Base-by-base conservation (phyloP, 208 protist species). In the Trichomonas vaginalis region DNA sequence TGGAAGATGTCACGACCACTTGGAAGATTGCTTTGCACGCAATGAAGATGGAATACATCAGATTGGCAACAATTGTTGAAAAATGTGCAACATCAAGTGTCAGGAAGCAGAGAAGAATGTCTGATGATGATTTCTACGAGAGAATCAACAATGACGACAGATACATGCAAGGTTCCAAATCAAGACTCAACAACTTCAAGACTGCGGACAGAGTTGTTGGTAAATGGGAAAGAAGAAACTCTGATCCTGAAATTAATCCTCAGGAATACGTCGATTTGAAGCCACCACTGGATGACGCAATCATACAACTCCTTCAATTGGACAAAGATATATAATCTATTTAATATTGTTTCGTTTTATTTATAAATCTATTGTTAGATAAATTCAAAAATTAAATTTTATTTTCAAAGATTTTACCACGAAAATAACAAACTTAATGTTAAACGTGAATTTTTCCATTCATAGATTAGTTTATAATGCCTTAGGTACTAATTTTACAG, bases 221-320 rank as follows among this genome's bases (percentile, higher is more conserved):
- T 12, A 92, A 32, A 27, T 92, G 86, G 86, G 45, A 92, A 51
- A 92, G 86, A 92, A 48, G 86, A 51, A 92, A 92, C 45, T 92
- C 86, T 35, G 86, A 92, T 39, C 86, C 86, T 27, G 86, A 92
- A 35, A 42, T 92, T 9, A 45, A 92, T 51, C 40, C 42, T 39
- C 40, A 48, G 10, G 45, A 92, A 35, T 48, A 51, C 0, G 86
- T 92, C 27, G 32, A 92, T 6, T 1, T 92, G 12, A 92, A 92
- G 3, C 86, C 86, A 51, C 40, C 86, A 14, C n/a, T 92, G 35
- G 86, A 56, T 92, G 40, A 92, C 8, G 27, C 42, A 21, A 51
- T 92, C 17, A 40, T 88, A 32, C 82, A 88, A 47, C 40, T 88
- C 9, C 82, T 88, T 27, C 39, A 35, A 47, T 15, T 88, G 14